These are phyloP conservation scores for Saccharomycopsis sp. DNA, from an alignment of 805 yeast genomes.

Conservation along the genomic window DNA sequence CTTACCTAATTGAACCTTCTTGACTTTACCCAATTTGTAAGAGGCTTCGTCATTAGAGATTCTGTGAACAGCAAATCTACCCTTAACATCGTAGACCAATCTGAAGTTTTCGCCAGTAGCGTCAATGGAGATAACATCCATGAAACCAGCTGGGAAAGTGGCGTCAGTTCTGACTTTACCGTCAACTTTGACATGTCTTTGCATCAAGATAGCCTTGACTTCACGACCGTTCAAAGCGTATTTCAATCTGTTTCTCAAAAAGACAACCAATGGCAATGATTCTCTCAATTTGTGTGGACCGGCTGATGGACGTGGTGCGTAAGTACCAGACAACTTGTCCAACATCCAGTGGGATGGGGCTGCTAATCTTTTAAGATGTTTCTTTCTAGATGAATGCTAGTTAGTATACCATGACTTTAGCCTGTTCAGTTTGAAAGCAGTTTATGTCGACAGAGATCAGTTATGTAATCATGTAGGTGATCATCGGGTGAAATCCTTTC, in stretches of 20 bases:
- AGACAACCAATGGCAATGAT: constrained; percentile 93
- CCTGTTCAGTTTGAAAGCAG: not conserved
- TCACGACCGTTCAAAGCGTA: constrained; percentile 98
- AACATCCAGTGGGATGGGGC: constrained; percentile 99
- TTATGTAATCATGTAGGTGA: not conserved
- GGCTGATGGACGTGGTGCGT: constrained; percentile 99
- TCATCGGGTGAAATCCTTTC: not conserved
- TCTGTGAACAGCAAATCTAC: constrained; percentile 99
- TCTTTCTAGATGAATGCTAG: constrained; percentile 55
- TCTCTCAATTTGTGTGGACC: constrained; percentile 99
- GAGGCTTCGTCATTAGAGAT: constrained; percentile 97
- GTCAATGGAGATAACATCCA: constrained; percentile 96
- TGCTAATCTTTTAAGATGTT: constrained; percentile 98
- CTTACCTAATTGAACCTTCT: constrained; percentile 97
- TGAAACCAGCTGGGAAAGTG: constrained; percentile 99
- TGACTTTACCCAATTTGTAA: constrained; percentile 97
- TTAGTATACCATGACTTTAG: not conserved
- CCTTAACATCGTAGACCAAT: constrained; percentile 96
- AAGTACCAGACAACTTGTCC: constrained; percentile 98
- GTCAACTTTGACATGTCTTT: constrained; percentile 97
- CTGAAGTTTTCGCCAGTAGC: constrained; percentile 99
- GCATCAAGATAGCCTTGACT: constrained; percentile 96
- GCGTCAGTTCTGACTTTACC: constrained; percentile 99
- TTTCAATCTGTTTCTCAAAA: constrained; percentile 97
- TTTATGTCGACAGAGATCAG: not conserved